A percentile compares a stretch with the other conserved stretches of the same genome.
Conservation (phyloP, 257 asterid species). For the Ocimum tenuiflorum region DNA sequence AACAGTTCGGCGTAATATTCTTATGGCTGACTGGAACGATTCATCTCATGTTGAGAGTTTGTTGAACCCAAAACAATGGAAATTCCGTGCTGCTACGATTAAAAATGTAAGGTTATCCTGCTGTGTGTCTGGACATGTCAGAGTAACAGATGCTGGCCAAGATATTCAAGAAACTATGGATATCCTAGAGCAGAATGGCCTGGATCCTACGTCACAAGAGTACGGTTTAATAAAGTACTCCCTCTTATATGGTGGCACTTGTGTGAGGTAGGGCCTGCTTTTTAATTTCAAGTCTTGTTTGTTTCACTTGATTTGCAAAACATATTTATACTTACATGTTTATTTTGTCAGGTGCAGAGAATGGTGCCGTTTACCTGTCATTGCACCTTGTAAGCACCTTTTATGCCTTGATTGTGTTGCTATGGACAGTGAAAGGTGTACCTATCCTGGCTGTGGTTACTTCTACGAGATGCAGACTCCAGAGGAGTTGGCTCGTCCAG, state of each 20-base stretch:
- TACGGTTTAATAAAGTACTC: slow-evolving; percentile 48
- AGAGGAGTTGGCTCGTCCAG: slow-evolving; percentile 81
- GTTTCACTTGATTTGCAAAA: slow-evolving; percentile 15
- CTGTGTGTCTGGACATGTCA: slow-evolving; percentile 93
- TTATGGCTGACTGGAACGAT: slow-evolving; percentile 98
- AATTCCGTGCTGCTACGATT: slow-evolving; percentile 70
- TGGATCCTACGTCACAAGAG: slow-evolving; percentile 65
- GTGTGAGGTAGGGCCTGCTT: slow-evolving; percentile 60
- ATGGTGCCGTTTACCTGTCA: slow-evolving; percentile 95
- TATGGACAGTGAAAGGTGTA: slow-evolving; percentile 75
- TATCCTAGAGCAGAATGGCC: slow-evolving; percentile 52
- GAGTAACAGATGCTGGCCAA: slow-evolving; percentile 79
- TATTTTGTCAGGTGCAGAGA: slow-evolving; percentile 56
- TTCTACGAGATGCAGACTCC: slow-evolving; percentile 94
- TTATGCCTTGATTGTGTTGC: slow-evolving; percentile 91
- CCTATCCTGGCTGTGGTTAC: slow-evolving; percentile 71
- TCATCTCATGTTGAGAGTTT: slow-evolving; percentile 98
- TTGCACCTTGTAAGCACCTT: slow-evolving; percentile 91
- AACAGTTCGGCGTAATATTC: slow-evolving; percentile 80
- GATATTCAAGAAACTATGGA: slow-evolving; percentile 99
- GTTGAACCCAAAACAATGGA: slow-evolving; percentile 91
- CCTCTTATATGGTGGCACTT: slow-evolving; percentile 62
- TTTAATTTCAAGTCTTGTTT: slow-evolving; percentile 14
- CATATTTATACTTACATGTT: slow-evolving; percentile 8
- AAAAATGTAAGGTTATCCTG: slow-evolving; percentile 89